A percentile compares a stretch with the other conserved stretches of the same genome.
These are phyloP conservation scores for Penicillium sp. DNA, from an alignment of 2,329 filamentous ascomycete genomes.

Conservation along the genomic window DNA sequence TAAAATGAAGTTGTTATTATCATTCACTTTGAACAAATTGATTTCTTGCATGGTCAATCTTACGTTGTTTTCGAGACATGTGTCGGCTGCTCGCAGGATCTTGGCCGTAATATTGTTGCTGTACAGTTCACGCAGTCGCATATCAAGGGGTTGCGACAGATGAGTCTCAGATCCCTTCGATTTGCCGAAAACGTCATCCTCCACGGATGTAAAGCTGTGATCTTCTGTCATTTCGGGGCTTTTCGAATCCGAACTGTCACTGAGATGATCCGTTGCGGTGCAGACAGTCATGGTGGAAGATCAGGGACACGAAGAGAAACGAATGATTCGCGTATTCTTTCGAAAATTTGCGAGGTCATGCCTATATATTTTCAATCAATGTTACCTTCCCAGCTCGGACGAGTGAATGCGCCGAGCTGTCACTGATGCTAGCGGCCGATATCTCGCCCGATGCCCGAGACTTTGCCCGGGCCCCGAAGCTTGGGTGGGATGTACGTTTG, in stretches of 20 bases:
- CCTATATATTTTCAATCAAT: not conserved
- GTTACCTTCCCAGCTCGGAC: not conserved
- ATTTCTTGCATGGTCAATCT: not conserved
- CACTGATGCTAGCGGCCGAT: not conserved
- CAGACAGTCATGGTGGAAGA: not conserved
- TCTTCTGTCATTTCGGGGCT: slow-evolving; percentile 3
- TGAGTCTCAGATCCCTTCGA: not conserved
- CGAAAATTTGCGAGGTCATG: not conserved
- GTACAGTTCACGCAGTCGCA: not conserved
- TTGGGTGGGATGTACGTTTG: not conserved
- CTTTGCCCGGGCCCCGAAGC: not conserved
- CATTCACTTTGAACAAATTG: not conserved
- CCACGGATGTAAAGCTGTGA: not conserved
- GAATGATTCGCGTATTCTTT: not conserved
- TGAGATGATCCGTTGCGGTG: not conserved
- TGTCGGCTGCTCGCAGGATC: slow-evolving; percentile 1
- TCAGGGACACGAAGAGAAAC: not conserved
- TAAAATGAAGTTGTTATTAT: not conserved
- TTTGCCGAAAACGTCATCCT: not conserved
- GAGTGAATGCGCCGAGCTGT: not conserved
- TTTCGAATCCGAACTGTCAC: slow-evolving; percentile 1
- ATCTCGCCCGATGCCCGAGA: slow-evolving; percentile 9
- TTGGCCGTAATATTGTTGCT: slow-evolving; percentile 4
- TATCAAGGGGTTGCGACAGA: not conserved
- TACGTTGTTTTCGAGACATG: slow-evolving; percentile 5